phyloP scores from a whole-genome alignment of 2,329 filamentous ascomycete species.

The Fusarium musae region DNA sequence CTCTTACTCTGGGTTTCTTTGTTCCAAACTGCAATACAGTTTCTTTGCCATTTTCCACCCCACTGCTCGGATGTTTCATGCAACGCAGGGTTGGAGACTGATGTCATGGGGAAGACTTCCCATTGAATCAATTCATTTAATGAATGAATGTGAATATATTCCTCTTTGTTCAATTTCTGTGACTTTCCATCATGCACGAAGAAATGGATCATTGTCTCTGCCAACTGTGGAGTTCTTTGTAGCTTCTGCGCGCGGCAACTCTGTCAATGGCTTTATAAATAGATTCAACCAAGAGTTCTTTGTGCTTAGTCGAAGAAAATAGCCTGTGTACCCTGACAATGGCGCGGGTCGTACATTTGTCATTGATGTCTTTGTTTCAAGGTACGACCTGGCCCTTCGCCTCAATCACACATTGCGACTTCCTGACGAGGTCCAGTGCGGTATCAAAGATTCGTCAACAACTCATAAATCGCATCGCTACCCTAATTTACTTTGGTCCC shows the following conservation, averaged over 20 bases:
- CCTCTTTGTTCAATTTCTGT: background rate
- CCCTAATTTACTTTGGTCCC: rapidly evolving
- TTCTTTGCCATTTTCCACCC: background rate
- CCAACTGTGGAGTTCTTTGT: background rate
- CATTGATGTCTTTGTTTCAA: background rate
- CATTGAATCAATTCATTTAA: background rate
- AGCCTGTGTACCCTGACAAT: background rate
- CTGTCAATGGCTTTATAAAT: background rate
- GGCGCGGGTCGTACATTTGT: rapidly evolving
- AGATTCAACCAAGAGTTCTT: background rate
- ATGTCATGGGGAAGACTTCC: too few relatives aligned
- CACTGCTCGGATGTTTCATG: rapidly evolving
- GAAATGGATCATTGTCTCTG: background rate
- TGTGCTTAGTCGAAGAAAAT: background rate
- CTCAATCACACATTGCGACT: background rate
- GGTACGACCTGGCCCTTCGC: rapidly evolving
- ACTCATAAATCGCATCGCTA: background rate
- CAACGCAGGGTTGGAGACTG: background rate
- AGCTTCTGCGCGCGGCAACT: background rate
- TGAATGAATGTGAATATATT: rapidly evolving
- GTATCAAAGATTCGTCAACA: rapidly evolving
- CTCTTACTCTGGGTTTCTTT: background rate
- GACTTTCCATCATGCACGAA: rapidly evolving
- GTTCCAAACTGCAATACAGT: background rate
- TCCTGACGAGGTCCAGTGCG: background rate